phyloP scores from a whole-genome alignment of 1,139 yeast genomes.

The Pichia sp. region DNA sequence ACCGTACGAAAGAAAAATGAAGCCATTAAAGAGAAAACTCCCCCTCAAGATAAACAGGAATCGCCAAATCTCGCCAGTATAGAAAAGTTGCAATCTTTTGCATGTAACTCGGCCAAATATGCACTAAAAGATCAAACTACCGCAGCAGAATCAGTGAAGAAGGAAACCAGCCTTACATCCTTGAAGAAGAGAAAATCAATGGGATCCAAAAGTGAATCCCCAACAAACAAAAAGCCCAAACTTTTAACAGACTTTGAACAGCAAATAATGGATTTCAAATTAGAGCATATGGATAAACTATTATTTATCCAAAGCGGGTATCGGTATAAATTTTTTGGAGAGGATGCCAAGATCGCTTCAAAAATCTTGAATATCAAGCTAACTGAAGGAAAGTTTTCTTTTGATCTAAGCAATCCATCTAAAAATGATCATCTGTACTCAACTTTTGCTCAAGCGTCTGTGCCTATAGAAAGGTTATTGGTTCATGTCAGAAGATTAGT shows the following conservation, averaged over 20 bases:
- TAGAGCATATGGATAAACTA: constrained; percentile 56
- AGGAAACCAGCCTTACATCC: not conserved
- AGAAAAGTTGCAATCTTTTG: not conserved
- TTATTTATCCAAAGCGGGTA: constrained; percentile 87
- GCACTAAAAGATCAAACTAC: not conserved
- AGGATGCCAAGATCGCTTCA: constrained; percentile 73
- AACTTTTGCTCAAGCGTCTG: constrained; percentile 76
- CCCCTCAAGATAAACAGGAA: not conserved
- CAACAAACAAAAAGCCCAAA: constrained; percentile 5
- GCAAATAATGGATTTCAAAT: constrained; percentile 66
- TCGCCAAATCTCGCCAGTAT: not conserved
- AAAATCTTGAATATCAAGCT: constrained; percentile 64
- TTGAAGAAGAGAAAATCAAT: not conserved
- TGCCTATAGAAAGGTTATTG: constrained; percentile 73
- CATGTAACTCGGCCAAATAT: not conserved
- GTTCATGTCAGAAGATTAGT: constrained; percentile 68
- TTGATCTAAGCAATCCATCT: constrained; percentile 43
- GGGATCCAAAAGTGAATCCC: not conserved
- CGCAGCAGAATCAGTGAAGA: not conserved
- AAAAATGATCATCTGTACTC: constrained; percentile 41
- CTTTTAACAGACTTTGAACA: constrained; percentile 73
- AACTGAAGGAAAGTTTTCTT: constrained; percentile 57
- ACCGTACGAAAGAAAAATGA: constrained; percentile 9
- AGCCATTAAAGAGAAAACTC: not conserved
- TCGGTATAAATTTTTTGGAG: constrained; percentile 80